A percentile compares a stretch with the other conserved stretches of the same genome.
These are phyloP conservation scores for Pseudogymnoascus sp. DNA, from an alignment of 2,329 filamentous ascomycete species.

Conservation along the genomic window DNA sequence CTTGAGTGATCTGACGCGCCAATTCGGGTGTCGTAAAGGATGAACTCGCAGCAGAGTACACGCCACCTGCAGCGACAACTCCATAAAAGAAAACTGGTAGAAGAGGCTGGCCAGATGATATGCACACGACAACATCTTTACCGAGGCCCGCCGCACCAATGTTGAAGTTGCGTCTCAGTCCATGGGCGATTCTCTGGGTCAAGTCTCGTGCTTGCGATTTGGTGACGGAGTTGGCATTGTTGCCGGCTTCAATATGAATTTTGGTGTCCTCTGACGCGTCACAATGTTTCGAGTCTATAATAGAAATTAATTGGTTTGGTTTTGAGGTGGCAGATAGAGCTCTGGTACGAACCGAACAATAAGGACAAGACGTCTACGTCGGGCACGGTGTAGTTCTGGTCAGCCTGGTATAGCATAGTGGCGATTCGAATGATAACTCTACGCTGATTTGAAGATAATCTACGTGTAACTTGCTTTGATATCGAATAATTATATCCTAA, in stretches of 20 bases:
- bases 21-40: conserved; percentile 62
- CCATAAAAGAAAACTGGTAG: conserved; percentile 61
- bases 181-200: conserved; percentile 45
- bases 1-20: conserved; percentile 63
- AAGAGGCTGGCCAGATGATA: conserved; percentile 48
- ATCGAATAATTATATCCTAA: background rate
- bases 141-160: conserved; percentile 41
- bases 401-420: conserved; percentile 13
- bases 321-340: background rate
- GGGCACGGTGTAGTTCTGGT: conserved; percentile 13
- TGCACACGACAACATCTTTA: conserved; percentile 46
- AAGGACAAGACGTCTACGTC: conserved; percentile 14
- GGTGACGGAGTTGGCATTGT: conserved; percentile 45
- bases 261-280: conserved; percentile 37
- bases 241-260: conserved; percentile 48
- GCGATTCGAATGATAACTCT: background rate
- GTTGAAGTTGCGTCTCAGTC: conserved; percentile 43
- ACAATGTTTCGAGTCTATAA: conserved; percentile 30
- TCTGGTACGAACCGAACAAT: conserved; percentile 13
- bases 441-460: background rate
- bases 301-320: background rate
- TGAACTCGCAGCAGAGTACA: conserved; percentile 71
- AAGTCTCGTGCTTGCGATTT: conserved; percentile 40
- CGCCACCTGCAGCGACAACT: conserved; percentile 65
- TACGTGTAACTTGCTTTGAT: background rate